Evolutionary conservation across 257 asterid species (phyloP).

Genomic region (Osmanthus fragrans): DNA sequence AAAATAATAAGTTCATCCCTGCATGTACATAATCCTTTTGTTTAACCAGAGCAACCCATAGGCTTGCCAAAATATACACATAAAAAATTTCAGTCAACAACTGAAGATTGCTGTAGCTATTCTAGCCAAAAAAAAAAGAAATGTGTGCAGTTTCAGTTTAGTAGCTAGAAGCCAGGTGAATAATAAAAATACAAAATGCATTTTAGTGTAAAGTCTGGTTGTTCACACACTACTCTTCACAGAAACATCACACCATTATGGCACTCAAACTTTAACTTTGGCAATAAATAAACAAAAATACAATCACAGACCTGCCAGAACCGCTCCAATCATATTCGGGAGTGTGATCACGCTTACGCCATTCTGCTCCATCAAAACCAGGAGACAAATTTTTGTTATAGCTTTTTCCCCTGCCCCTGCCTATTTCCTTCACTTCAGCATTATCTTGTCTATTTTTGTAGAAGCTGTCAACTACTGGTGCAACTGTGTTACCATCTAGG

Average conservation of each 20-base stretch:
- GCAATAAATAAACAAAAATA: conserved; percentile 6
- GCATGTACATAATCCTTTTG: no score
- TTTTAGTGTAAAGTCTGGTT: background rate
- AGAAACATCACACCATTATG: conserved; percentile 4
- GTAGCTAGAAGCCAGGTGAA: background rate
- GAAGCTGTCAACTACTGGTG: conserved; percentile 31
- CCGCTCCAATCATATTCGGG: conserved; percentile 46
- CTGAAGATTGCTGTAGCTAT: no score
- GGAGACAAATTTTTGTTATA: conserved; percentile 55
- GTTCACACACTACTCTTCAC: conserved; percentile 7
- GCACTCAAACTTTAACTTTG: conserved; percentile 9
- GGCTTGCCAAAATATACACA: no score
- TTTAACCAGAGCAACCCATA: no score
- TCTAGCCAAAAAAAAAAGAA: no score
- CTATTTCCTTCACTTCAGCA: conserved; percentile 43
- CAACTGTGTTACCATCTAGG: conserved; percentile 26
- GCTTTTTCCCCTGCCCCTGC: conserved; percentile 41
- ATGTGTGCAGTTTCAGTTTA: background rate
- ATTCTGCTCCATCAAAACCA: conserved; percentile 49
- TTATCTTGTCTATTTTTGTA: conserved; percentile 36
- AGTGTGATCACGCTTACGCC: conserved; percentile 37
- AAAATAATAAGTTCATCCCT: no score
- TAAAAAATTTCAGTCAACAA: no score
- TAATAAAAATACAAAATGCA: background rate
- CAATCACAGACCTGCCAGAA: conserved; percentile 52